Percentiles rank a stretch among this genome's conserved stretches.
These are phyloP conservation scores for Emmonsiellopsis sp. DNA, from an alignment of 2,329 filamentous ascomycete genomes.

Conservation along the genomic window DNA sequence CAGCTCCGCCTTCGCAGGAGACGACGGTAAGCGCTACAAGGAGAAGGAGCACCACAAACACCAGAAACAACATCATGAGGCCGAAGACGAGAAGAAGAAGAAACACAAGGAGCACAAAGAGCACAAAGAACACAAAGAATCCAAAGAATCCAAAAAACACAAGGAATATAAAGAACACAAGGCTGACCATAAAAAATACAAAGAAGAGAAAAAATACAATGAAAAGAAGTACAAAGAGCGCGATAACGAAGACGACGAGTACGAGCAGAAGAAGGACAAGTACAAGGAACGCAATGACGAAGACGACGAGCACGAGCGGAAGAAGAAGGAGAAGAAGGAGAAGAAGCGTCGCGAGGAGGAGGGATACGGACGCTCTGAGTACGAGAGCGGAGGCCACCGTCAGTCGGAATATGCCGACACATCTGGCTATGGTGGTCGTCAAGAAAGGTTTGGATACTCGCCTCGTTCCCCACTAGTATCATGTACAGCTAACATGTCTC, in stretches of 20 bases:
- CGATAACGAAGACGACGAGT: not conserved
- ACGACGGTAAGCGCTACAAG: constrained; percentile 43
- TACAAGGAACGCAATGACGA: not conserved
- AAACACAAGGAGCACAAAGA: constrained; percentile 8
- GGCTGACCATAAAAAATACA: not conserved
- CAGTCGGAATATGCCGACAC: constrained; percentile 4
- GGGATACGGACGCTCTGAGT: constrained; percentile 10
- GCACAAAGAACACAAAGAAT: constrained; percentile 7
- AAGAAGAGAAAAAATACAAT: not conserved
- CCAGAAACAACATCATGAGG: not conserved
- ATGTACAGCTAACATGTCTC: not conserved
- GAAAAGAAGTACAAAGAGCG: constrained; percentile 2
- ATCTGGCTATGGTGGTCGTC: constrained; percentile 1
- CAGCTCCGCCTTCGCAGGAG: constrained; percentile 55
- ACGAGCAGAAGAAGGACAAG: not conserved
- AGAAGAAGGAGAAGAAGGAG: constrained; percentile 8
- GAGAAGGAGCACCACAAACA: not conserved
- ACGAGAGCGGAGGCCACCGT: constrained; percentile 1
- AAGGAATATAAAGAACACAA: constrained; percentile 7
- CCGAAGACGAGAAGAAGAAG: constrained; percentile 3
- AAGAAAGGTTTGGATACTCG: constrained; percentile 3
- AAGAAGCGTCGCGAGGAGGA: constrained; percentile 10
- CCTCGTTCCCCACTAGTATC: not conserved
- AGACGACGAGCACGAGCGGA: constrained; percentile 1
- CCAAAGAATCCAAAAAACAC: constrained; percentile 1